phyloP scores from a whole-genome alignment of 768 basidiomycete species.

The Paxillus involutus region DNA sequence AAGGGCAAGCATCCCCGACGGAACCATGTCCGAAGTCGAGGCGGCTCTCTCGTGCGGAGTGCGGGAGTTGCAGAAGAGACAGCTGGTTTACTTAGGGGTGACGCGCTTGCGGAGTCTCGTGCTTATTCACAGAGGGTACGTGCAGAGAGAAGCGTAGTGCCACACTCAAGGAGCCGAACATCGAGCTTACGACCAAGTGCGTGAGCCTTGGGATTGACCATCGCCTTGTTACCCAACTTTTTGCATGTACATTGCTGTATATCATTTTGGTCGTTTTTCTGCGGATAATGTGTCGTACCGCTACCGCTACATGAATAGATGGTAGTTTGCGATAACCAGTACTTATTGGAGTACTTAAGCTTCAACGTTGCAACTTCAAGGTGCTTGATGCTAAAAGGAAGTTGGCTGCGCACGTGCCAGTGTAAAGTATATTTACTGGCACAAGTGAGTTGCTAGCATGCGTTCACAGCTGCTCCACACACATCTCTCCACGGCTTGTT shows the following conservation, averaged over 20 bases:
- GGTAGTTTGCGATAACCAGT: too few species aligned
- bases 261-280: background rate
- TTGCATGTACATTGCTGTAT: background rate
- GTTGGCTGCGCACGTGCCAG: too few species aligned
- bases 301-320: background rate
- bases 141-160: constrained; percentile 16
- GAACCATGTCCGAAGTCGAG: constrained; percentile 21
- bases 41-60: constrained; percentile 26
- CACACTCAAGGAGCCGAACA: constrained; percentile 39
- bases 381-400: too few species aligned
- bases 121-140: constrained; percentile 22
- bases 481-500: background rate
- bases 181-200: constrained; percentile 17
- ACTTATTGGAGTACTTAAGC: too few species aligned
- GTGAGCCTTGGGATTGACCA: background rate
- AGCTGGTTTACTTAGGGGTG: constrained; percentile 46
- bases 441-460: constrained; percentile 9
- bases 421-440: background rate
- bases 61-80: constrained; percentile 45
- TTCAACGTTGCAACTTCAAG: too few species aligned
- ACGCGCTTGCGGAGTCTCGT: constrained; percentile 34
- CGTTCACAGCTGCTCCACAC: constrained; percentile 1
- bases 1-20: constrained; percentile 44
- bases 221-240: too few species aligned
- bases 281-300: background rate